Evolutionary conservation across 352 stramenopile species (phyloP).

Genomic region (Halophytophthora polymorphica): DNA sequence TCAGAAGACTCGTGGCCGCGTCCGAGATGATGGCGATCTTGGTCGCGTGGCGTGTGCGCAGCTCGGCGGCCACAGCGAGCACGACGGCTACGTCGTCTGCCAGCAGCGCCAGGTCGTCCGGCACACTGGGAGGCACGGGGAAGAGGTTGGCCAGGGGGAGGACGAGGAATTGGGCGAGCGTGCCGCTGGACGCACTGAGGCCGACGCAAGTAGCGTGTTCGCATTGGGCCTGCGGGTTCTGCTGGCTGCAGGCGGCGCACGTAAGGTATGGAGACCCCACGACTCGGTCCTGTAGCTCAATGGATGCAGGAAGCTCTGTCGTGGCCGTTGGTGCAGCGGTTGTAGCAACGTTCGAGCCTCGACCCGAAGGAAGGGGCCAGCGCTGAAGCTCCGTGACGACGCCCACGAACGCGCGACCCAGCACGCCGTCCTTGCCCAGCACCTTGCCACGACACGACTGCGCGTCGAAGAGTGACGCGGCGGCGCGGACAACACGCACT

Average conservation of each 20-base stretch:
- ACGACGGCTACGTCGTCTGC: slow-evolving; percentile 37
- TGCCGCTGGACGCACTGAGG: slow-evolving; percentile 25
- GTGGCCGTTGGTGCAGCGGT: slow-evolving; percentile 2
- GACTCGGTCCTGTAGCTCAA: slow-evolving; percentile 31
- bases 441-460: slow-evolving; percentile 29
- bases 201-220: slow-evolving; percentile 21
- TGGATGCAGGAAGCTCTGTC: background rate
- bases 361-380: too few relatives aligned
- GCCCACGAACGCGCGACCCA: slow-evolving; percentile 41
- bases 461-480: slow-evolving; percentile 33
- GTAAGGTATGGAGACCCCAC: slow-evolving; percentile 28
- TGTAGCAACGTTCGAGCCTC: too few relatives aligned
- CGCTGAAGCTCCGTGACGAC: slow-evolving; percentile 24
- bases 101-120: slow-evolving; percentile 43
- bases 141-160: slow-evolving; percentile 33
- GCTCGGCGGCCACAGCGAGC: slow-evolving; percentile 28
- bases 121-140: slow-evolving; percentile 23
- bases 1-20: slow-evolving; percentile 15
- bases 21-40: slow-evolving; percentile 29
- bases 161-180: slow-evolving; percentile 42
- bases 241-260: background rate
- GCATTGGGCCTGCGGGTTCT: slow-evolving; percentile 3
- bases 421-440: slow-evolving; percentile 34
- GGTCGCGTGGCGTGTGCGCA: slow-evolving; percentile 17
- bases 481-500: slow-evolving; percentile 32